Evolutionary conservation across 106 monocot genomes (phyloP).

Genomic region (Dendrobium huoshanense): DNA sequence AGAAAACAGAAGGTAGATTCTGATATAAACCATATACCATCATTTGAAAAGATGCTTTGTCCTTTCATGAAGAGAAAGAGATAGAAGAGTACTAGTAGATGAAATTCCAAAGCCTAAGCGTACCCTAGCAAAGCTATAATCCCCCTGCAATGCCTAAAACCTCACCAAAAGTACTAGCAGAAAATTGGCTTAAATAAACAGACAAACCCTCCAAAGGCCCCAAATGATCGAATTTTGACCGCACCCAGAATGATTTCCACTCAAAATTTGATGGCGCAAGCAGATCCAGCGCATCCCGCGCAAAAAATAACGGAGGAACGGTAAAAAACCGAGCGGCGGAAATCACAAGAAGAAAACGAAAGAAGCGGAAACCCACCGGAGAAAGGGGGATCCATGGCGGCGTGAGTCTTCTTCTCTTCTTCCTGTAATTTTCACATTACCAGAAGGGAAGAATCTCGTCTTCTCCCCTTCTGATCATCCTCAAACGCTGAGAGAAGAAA

Average conservation of each 20-base stretch:
- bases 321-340: background rate
- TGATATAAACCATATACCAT: background rate
- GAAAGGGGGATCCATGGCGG: conserved; percentile 24
- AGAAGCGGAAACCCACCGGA: conserved; percentile 12
- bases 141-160: background rate
- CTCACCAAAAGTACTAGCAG: background rate
- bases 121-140: background rate
- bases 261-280: background rate
- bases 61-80: background rate
- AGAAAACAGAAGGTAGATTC: background rate
- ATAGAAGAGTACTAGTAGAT: background rate
- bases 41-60: conserved; percentile 4
- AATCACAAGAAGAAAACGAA: background rate
- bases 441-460: background rate
- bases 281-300: conserved; percentile 10
- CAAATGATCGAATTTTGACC: background rate
- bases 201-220: background rate
- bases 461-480: background rate
- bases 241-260: background rate
- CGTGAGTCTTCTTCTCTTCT: conserved; percentile 1
- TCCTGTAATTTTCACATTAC: conserved; percentile 4
- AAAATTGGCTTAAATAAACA: background rate
- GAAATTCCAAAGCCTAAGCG: background rate
- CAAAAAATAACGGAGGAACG: background rate
- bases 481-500: background rate